Conservation (phyloP, 1,139 yeast genomes). For the Hanseniaspora sp. region DNA sequence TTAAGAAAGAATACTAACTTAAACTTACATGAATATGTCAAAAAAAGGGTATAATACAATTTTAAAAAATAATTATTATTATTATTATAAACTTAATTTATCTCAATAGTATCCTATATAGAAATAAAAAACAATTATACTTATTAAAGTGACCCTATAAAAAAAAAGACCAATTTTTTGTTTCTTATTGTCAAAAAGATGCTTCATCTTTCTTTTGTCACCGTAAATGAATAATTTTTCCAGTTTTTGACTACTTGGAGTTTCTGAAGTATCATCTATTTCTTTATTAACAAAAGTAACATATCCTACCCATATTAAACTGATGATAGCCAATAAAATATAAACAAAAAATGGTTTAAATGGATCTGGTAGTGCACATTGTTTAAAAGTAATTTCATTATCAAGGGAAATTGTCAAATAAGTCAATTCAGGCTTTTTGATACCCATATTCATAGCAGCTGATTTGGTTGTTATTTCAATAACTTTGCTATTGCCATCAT, state of each 20-base stretch:
- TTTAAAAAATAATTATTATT: not conserved
- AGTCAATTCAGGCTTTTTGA: conserved; percentile 74
- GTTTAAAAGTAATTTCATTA: conserved; percentile 31
- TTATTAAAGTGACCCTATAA: not conserved
- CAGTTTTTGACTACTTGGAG: not conserved
- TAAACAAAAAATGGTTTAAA: conserved; percentile 42
- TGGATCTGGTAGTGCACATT: conserved; percentile 65
- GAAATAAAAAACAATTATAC: not conserved
- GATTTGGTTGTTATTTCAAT: conserved; percentile 82
- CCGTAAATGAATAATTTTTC: not conserved
- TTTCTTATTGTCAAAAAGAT: not conserved
- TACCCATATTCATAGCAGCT: conserved; percentile 88
- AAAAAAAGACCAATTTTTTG: not conserved
- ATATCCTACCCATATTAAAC: conserved; percentile 16
- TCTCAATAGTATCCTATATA: not conserved
- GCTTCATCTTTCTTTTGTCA: not conserved
- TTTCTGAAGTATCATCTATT: not conserved
- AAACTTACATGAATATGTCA: conserved; percentile 2
- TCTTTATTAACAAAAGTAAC: conserved; percentile 1
- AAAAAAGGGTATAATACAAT: conserved; percentile 1
- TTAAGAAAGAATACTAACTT: conserved; percentile 3
- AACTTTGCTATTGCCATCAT: conserved; percentile 32
- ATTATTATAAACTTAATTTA: not conserved
- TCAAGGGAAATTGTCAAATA: conserved; percentile 21
- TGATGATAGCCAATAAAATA: conserved; percentile 21